Evolutionary conservation across 108 stramenopile species (phyloP), one percentile per base, ranked within the genome.

Genomic region (Pseudonitzschia delicatissima): DNA sequence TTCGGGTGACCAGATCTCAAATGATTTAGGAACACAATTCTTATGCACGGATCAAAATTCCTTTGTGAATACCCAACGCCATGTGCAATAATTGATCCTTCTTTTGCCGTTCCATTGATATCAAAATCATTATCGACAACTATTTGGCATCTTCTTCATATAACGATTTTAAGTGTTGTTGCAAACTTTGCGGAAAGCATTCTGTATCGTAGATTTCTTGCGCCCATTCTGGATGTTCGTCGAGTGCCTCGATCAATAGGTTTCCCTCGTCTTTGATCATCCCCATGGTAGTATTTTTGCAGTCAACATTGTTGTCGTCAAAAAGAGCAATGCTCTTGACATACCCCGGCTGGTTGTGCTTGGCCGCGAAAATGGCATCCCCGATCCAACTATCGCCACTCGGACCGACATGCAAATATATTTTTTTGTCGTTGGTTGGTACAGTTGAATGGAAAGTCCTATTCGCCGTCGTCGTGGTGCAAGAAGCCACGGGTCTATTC

Each of bases 351-450:
- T 77, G 78, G 44, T 82, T 57, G 50, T 85, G 84, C 50, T 85
- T 85, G 26, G 81, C 81, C 2, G 84, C 84, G 69, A 82, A 85
- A 18, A 85, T 69, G 13, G 71, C 67, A 17, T 50, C 21, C 48
- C 76, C 81, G 11, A 76, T 77, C 84, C 84, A 85, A 25, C 51
- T 74, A 61, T 85, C 84, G 7, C 84, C 84, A 42, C 70, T 61
- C 18, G 84, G 84, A 5, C 78, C 84, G 37, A 85, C 68, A 59
- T 85, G 84, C 37, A 85, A 69, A 69, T 77, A 79, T n/a, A 77
- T 9, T 39, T 21, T 44, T 20, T 49, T 44, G 15, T 65, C 27
- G 17, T 64, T 28, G 15, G 23, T 0, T 7, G 57, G 27, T 0
- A 1, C 21, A 9, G 21, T 27, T 23, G 51, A 8, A 12, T 20